These are phyloP conservation scores for Xylaria sp. DNA, from an alignment of 2,329 filamentous ascomycete genomes.

Conservation along the genomic window DNA sequence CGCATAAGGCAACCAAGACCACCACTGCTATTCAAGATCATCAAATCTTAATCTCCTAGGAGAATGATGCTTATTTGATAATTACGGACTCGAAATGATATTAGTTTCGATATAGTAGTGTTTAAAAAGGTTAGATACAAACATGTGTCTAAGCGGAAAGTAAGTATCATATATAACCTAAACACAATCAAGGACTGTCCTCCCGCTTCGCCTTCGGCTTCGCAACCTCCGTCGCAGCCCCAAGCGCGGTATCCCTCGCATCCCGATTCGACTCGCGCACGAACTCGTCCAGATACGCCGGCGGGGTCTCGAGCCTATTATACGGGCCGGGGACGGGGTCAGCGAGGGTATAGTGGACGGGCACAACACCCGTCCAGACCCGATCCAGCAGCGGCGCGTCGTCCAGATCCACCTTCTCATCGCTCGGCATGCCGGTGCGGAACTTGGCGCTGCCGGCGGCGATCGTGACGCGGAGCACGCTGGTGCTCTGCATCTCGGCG, in stretches of 20 bases:
- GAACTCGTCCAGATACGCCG: slow-evolving; percentile 62
- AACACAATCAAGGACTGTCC: not conserved
- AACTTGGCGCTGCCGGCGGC: slow-evolving; percentile 78
- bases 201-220: slow-evolving; percentile 31
- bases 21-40: too few species aligned
- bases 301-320: slow-evolving; percentile 64
- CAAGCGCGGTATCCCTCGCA: slow-evolving; percentile 26
- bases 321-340: slow-evolving; percentile 65
- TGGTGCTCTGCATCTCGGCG: slow-evolving; percentile 76
- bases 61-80: too few species aligned
- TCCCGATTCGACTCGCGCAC: slow-evolving; percentile 45
- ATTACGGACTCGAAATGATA: too few species aligned
- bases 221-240: slow-evolving; percentile 33
- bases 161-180: too few species aligned
- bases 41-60: too few species aligned
- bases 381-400: slow-evolving; percentile 48
- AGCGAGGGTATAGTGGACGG: slow-evolving; percentile 68
- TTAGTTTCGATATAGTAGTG: too few species aligned
- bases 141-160: too few species aligned
- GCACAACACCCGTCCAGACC: slow-evolving; percentile 63
- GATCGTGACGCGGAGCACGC: slow-evolving; percentile 72
- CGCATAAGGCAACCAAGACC: too few species aligned
- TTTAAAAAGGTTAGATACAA: too few species aligned
- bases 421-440: slow-evolving; percentile 66
- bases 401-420: slow-evolving; percentile 55